Conservation (phyloP, 169 alveolate genomes). For the Plasmodium coatneyi region DNA sequence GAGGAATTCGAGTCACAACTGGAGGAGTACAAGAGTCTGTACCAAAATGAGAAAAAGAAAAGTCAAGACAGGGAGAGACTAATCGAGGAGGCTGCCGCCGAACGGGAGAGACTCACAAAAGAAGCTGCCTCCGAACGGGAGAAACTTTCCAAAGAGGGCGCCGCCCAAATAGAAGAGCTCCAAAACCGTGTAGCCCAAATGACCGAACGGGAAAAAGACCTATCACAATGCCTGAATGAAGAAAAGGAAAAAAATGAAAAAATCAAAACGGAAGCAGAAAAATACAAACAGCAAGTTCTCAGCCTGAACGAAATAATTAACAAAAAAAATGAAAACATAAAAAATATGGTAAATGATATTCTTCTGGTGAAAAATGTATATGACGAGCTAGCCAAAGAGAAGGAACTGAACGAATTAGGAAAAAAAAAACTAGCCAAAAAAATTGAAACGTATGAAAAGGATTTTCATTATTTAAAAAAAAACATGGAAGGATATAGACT, state of each 20-base stretch:
- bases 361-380: slow-evolving; percentile 53
- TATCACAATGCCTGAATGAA: neutral
- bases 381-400: slow-evolving; percentile 52
- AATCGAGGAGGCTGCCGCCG: neutral
- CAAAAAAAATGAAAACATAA: slow-evolving; percentile 41
- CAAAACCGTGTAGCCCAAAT: neutral
- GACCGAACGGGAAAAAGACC: neutral
- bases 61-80: slow-evolving; percentile 7
- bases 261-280: neutral
- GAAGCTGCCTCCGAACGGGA: neutral
- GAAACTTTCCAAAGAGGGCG: neutral
- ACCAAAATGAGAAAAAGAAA: slow-evolving; percentile 25
- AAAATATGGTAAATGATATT: slow-evolving; percentile 56
- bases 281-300: slow-evolving; percentile 12
- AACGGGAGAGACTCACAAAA: neutral
- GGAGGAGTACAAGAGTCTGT: neutral
- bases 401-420: slow-evolving; percentile 31
- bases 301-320: neutral
- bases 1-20: slow-evolving; percentile 5
- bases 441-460: slow-evolving; percentile 25
- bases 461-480: slow-evolving; percentile 15
- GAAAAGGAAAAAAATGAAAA: neutral
- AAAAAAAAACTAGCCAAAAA: slow-evolving; percentile 21
- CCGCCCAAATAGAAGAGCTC: neutral
- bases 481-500: slow-evolving; percentile 13